Evolutionary conservation across 2,329 filamentous ascomycete species (phyloP).

Genomic region (Pseudocercospora eumusae): DNA sequence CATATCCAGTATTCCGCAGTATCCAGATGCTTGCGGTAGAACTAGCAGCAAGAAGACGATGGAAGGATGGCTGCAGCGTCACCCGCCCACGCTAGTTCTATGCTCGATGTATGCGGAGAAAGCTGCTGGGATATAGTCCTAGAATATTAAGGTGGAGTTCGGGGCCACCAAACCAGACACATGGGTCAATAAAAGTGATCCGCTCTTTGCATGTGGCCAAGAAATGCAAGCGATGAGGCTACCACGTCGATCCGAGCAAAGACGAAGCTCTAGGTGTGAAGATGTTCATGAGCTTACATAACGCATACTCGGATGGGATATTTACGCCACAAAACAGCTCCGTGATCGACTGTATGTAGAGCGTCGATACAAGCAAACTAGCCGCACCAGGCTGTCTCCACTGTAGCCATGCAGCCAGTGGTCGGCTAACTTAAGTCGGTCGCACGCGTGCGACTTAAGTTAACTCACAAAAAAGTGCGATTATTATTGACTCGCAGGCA

Average conservation of each 20-base stretch:
- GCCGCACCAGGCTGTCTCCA: background rate
- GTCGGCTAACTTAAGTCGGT: too few species aligned
- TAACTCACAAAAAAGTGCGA: too few species aligned
- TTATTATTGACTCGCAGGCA: too few species aligned
- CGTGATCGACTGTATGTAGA: background rate
- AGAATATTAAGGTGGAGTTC: slow-evolving; percentile 1
- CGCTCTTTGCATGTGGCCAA: background rate
- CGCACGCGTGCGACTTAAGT: too few species aligned
- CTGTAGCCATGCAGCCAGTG: background rate
- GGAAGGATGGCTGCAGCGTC: slow-evolving; percentile 4
- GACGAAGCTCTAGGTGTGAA: background rate
- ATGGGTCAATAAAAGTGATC: background rate
- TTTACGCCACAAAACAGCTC: slow-evolving; percentile 5
- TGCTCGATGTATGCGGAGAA: slow-evolving; percentile 8
- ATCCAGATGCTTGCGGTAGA: background rate
- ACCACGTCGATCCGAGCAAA: background rate
- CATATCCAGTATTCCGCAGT: background rate
- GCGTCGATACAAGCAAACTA: background rate
- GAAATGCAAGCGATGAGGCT: background rate
- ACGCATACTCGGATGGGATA: background rate
- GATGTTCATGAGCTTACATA: slow-evolving; percentile 4
- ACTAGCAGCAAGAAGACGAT: background rate
- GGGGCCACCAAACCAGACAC: background rate
- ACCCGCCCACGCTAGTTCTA: background rate
- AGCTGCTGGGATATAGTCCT: background rate